Conservation (phyloP, 1,284 basidiomycete species). For the Puccinia brachypodii region DNA sequence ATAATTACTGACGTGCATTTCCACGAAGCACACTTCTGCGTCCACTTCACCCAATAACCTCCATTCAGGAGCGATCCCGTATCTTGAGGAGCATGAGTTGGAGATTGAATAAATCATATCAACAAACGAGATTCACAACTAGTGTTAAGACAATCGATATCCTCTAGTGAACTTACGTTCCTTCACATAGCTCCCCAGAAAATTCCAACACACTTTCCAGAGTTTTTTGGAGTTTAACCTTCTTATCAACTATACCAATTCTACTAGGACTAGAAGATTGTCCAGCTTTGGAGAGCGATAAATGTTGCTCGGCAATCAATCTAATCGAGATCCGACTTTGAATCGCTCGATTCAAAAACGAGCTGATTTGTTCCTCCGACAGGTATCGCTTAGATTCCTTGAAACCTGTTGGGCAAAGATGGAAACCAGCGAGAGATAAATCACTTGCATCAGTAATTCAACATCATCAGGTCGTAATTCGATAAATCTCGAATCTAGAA, state of each 20-base stretch:
- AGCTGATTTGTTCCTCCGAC: constrained; percentile 33
- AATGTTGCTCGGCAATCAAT: constrained; percentile 40
- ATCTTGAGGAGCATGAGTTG: background rate
- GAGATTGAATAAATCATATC: background rate
- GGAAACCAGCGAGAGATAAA: background rate
- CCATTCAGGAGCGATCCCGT: constrained; percentile 40
- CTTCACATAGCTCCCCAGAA: constrained; percentile 31
- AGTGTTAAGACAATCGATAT: background rate
- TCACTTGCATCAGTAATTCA: background rate
- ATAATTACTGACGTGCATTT: constrained; percentile 37
- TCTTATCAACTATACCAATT: constrained; percentile 28
- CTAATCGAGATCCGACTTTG: constrained; percentile 33
- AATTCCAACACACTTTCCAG: constrained; percentile 29
- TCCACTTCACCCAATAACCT: constrained; percentile 25
- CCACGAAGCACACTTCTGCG: constrained; percentile 33
- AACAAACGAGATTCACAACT: background rate
- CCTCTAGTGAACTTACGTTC: constrained; percentile 24
- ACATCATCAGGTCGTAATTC: background rate
- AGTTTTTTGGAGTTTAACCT: constrained; percentile 8
- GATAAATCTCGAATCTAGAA: background rate
- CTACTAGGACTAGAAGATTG: background rate
- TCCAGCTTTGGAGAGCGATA: constrained; percentile 22
- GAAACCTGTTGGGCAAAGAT: constrained; percentile 12
- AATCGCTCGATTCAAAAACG: constrained; percentile 41
- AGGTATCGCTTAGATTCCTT: constrained; percentile 39